These are phyloP conservation scores for Salix purpurea DNA, from an alignment of 345 rosid genomes.

Conservation along the genomic window DNA sequence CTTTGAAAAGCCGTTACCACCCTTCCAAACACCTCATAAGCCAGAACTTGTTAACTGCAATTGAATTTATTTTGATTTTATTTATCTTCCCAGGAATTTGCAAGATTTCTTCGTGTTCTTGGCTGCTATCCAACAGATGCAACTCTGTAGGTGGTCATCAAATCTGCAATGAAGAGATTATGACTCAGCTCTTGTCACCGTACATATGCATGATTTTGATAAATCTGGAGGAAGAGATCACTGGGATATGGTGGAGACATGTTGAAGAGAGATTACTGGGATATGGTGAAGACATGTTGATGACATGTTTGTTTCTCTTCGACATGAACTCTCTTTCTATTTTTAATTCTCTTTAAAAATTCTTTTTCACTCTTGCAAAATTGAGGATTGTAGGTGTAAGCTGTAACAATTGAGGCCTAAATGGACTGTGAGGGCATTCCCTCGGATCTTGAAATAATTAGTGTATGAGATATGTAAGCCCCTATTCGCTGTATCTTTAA, in stretches of 20 bases:
- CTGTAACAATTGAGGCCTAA: neutral
- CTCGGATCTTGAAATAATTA: neutral
- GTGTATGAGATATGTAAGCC: neutral
- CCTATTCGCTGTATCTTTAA: neutral
- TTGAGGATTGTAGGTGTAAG: neutral
- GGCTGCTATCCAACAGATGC: constrained; percentile 69
- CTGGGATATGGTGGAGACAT: neutral
- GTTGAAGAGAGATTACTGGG: neutral
- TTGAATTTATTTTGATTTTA: neutral
- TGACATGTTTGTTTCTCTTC: neutral
- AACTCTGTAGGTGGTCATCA: neutral
- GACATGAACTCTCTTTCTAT: neutral
- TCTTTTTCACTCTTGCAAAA: neutral
- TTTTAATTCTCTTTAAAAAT: constrained; percentile 4
- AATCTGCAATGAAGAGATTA: neutral
- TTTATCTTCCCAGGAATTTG: constrained; percentile 55
- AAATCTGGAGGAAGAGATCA: neutral
- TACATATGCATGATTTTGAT: constrained; percentile 1
- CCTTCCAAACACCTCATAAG: neutral
- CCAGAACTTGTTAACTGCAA: neutral
- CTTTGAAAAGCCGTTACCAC: no score
- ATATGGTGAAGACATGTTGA: neutral
- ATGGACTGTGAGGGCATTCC: neutral
- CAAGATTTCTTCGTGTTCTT: constrained; percentile 68
- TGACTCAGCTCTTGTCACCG: neutral